Conservation (phyloP, 495 filamentous ascomycete genomes). For the Lasiosphaeriaceae sp. region DNA sequence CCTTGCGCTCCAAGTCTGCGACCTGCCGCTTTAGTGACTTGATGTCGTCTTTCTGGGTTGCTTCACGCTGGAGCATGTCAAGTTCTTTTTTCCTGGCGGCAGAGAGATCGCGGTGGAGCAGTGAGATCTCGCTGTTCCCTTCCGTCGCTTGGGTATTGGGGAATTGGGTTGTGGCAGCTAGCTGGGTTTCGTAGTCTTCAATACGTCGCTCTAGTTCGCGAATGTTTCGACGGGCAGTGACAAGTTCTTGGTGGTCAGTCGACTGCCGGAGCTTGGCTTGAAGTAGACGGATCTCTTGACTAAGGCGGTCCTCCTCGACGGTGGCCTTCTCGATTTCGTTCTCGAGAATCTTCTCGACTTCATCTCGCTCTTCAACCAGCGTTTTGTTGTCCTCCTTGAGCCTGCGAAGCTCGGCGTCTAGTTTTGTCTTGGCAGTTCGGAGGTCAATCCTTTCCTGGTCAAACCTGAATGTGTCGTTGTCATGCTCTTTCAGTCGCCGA, state of each 20-base stretch:
- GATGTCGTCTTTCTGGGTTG: conserved; percentile 52
- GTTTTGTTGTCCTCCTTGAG: conserved; percentile 54
- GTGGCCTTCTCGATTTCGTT: conserved; percentile 53
- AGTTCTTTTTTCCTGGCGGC: conserved; percentile 61
- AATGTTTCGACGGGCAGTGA: conserved; percentile 44
- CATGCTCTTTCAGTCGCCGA: conserved; percentile 43
- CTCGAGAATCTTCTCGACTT: conserved; percentile 53
- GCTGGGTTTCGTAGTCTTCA: conserved; percentile 53
- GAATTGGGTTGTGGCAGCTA: conserved; percentile 45
- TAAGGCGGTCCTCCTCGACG: conserved; percentile 54
- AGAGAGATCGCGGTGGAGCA: conserved; percentile 57
- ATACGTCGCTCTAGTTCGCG: conserved; percentile 58
- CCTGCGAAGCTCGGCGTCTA: conserved; percentile 57
- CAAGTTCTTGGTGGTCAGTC: conserved; percentile 47
- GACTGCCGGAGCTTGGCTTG: conserved; percentile 44
- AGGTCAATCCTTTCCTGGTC: conserved; percentile 62
- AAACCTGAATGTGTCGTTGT: conserved; percentile 51
- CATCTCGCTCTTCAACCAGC: conserved; percentile 47
- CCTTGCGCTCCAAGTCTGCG: conserved; percentile 44
- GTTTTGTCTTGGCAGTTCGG: conserved; percentile 53
- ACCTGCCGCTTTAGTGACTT: conserved; percentile 47
- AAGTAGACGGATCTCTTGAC: conserved; percentile 54
- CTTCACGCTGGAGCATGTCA: conserved; percentile 59
- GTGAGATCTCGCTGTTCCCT: conserved; percentile 52
- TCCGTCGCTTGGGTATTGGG: conserved; percentile 42